phyloP scores from a whole-genome alignment of 78 protist genomes.

The Cavenderia fasciculata region DNA sequence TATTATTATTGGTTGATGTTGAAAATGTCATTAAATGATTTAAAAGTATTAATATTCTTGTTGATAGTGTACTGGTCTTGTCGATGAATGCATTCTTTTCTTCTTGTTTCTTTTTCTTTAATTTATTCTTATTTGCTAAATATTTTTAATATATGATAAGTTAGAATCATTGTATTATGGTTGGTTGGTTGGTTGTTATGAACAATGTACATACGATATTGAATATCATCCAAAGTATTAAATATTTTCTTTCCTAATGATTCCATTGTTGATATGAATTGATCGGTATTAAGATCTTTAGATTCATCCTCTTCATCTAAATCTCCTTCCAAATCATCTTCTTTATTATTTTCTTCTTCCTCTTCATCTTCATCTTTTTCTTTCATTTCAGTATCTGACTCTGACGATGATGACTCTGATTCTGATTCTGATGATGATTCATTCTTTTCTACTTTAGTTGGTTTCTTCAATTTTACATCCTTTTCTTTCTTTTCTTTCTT shows the following conservation, averaged over 20 bases:
- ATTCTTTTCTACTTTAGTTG: too few relatives aligned
- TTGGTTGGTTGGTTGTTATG: too few relatives aligned
- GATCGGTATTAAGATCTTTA: background rate
- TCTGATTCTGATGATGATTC: slow-evolving; percentile 10
- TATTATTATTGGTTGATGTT: slow-evolving; percentile 7
- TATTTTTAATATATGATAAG: background rate
- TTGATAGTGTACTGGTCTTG: slow-evolving; percentile 29
- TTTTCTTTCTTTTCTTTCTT: background rate
- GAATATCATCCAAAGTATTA: background rate
- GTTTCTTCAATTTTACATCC: too few relatives aligned
- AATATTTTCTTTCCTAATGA: background rate
- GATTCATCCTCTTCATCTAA: background rate
- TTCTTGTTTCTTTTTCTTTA: slow-evolving; percentile 19
- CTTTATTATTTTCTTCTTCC: background rate
- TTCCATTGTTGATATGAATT: background rate
- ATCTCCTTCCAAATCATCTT: background rate
- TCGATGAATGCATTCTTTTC: slow-evolving; percentile 50
- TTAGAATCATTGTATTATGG: background rate
- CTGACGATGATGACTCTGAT: too few relatives aligned
- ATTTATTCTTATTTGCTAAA: slow-evolving; percentile 2
- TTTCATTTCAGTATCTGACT: too few relatives aligned
- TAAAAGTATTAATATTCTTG: slow-evolving; percentile 32
- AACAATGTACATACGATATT: slow-evolving; percentile 2
- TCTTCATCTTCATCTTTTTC: background rate
- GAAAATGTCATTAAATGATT: too few relatives aligned